These are phyloP conservation scores for Podospora conica DNA, from an alignment of 495 filamentous ascomycete species.

Conservation along the genomic window DNA sequence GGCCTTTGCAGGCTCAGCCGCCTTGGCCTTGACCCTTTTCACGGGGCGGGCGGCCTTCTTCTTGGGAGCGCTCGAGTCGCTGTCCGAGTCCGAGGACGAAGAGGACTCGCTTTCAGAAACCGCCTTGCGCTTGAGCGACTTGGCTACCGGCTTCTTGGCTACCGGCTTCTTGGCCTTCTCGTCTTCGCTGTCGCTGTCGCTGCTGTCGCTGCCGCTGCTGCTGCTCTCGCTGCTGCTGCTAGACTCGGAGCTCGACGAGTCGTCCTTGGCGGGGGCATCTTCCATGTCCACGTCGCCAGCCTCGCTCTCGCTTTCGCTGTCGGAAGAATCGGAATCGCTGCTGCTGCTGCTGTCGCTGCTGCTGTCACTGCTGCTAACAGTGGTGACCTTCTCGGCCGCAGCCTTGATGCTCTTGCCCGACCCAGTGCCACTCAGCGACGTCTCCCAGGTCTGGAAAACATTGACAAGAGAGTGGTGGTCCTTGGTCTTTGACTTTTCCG, in stretches of 20 bases:
- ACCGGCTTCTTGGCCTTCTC: slow-evolving; percentile 41
- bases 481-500: slow-evolving; percentile 24
- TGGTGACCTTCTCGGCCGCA: slow-evolving; percentile 32
- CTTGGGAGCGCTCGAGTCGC: slow-evolving; percentile 17
- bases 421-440: slow-evolving; percentile 28
- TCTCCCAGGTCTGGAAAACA: slow-evolving; percentile 44
- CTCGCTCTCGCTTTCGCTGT: slow-evolving; percentile 68
- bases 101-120: slow-evolving; percentile 41
- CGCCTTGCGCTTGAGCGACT: slow-evolving; percentile 60
- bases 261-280: slow-evolving; percentile 11
- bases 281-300: slow-evolving; percentile 55
- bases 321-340: slow-evolving; percentile 61
- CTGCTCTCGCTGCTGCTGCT: slow-evolving; percentile 26
- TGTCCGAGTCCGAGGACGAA: slow-evolving; percentile 27
- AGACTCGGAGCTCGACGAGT: slow-evolving; percentile 12
- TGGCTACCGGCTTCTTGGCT: slow-evolving; percentile 22
- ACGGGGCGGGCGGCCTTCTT: slow-evolving; percentile 28
- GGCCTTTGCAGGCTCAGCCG: slow-evolving; percentile 30
- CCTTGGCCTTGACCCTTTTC: slow-evolving; percentile 36
- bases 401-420: slow-evolving; percentile 27
- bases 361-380: slow-evolving; percentile 31
- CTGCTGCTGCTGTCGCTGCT: slow-evolving; percentile 32
- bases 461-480: slow-evolving; percentile 35
- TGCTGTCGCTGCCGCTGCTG: slow-evolving; percentile 52
- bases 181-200: slow-evolving; percentile 57